Conservation (phyloP, 169 alveolate genomes). For the Plasmodium billcollinsi region DNA sequence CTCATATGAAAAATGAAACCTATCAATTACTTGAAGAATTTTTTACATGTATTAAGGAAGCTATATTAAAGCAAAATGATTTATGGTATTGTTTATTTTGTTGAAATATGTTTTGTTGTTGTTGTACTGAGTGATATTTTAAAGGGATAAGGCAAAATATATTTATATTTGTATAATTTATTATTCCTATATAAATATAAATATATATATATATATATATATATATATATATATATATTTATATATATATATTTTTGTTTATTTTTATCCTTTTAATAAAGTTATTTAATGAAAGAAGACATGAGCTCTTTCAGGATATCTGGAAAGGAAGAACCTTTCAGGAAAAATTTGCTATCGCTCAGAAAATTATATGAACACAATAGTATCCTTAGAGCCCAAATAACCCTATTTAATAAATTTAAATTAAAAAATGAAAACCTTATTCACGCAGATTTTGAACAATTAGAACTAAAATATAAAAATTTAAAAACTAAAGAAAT, state of each 20-base stretch:
- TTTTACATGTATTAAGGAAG: slow-evolving; percentile 55
- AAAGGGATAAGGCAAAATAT: neutral
- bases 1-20: slow-evolving; percentile 25
- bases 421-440: slow-evolving; percentile 59
- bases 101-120: neutral
- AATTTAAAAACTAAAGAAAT: slow-evolving; percentile 32
- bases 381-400: slow-evolving; percentile 55
- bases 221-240: neutral
- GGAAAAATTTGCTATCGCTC: slow-evolving; percentile 23
- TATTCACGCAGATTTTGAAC: slow-evolving; percentile 72
- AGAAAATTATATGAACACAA: slow-evolving; percentile 65
- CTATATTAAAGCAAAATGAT: slow-evolving; percentile 28
- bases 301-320: slow-evolving; percentile 33
- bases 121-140: neutral
- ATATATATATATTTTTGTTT: neutral
- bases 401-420: slow-evolving; percentile 32
- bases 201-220: neutral
- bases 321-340: slow-evolving; percentile 35
- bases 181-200: too few relatives aligned
- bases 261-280: neutral
- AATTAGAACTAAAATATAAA: slow-evolving; percentile 32
- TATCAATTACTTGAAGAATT: slow-evolving; percentile 23
- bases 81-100: slow-evolving; percentile 25
- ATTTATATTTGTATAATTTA: neutral
- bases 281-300: slow-evolving; percentile 51